These are phyloP conservation scores for Phialocephala sp. DNA, from an alignment of 2,329 filamentous ascomycete species.

Conservation along the genomic window DNA sequence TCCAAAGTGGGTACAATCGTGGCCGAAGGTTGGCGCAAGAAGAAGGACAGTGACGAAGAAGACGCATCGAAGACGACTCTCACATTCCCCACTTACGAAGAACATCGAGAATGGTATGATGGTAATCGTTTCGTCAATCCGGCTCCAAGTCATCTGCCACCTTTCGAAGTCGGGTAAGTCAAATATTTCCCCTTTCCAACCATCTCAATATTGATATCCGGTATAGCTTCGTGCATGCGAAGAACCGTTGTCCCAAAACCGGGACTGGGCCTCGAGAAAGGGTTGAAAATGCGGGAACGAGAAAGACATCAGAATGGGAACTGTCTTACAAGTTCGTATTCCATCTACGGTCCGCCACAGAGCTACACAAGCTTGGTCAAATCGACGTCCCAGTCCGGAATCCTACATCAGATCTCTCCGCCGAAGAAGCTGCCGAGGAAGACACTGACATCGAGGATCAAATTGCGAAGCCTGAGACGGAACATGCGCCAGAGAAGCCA, in stretches of 20 bases:
- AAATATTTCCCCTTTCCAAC: background rate
- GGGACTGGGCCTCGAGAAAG: background rate
- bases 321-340: background rate
- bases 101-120: slow-evolving; percentile 29
- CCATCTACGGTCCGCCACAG: background rate
- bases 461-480: background rate
- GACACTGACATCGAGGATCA: background rate
- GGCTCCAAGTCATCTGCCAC: slow-evolving; percentile 16
- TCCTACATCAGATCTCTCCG: background rate
- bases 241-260: background rate
- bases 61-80: too few relatives aligned
- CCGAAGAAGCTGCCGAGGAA: background rate
- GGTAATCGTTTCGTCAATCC: background rate
- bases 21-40: slow-evolving; percentile 20
- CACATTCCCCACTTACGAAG: slow-evolving; percentile 26
- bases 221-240: background rate
- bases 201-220: background rate
- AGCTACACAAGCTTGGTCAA: slow-evolving; percentile 8
- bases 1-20: slow-evolving; percentile 7
- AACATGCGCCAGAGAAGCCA: background rate
- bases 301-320: slow-evolving; percentile 5
- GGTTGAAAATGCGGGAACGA: background rate
- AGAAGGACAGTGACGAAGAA: too few relatives aligned
- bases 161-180: slow-evolving; percentile 35
- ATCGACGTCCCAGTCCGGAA: background rate